These are phyloP conservation scores for Cercospora sojina DNA, from an alignment of 2,329 filamentous ascomycete genomes.

Conservation along the genomic window DNA sequence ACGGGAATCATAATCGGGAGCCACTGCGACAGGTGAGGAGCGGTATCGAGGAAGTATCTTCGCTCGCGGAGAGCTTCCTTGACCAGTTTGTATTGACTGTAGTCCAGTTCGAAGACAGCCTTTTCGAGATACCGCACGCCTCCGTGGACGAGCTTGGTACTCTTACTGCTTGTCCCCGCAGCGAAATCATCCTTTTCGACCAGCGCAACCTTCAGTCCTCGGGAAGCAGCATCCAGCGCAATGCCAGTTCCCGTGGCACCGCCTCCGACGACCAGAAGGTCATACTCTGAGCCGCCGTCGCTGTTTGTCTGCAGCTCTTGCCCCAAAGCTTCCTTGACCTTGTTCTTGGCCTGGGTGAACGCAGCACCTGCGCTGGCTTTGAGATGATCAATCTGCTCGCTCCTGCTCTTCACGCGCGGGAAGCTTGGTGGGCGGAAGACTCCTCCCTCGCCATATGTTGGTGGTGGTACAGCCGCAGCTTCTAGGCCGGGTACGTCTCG, in stretches of 20 bases:
- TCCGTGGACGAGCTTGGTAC: constrained; percentile 82
- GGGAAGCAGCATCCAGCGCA: constrained; percentile 75
- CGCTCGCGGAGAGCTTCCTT: constrained; percentile 79
- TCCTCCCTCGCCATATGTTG: constrained; percentile 67
- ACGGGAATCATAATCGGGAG: constrained; percentile 81
- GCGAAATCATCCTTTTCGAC: constrained; percentile 84
- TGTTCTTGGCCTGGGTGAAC: constrained; percentile 48
- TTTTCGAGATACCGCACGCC: constrained; percentile 84
- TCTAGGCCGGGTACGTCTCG: constrained; percentile 70
- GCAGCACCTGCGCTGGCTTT: constrained; percentile 51
- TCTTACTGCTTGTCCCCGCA: constrained; percentile 79
- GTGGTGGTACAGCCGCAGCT: constrained; percentile 66
- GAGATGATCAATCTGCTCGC: constrained; percentile 64
- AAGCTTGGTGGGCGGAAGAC: constrained; percentile 66
- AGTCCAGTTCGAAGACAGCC: constrained; percentile 81
- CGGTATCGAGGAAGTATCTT: constrained; percentile 79
- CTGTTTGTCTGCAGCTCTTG: constrained; percentile 32
- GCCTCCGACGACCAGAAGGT: constrained; percentile 74
- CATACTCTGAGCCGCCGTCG: constrained; percentile 56
- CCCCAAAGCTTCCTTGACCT: constrained; percentile 40
- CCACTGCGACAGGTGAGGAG: constrained; percentile 76
- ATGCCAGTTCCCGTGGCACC: constrained; percentile 79
- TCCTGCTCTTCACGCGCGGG: constrained; percentile 60
- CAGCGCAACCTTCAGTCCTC: constrained; percentile 74
- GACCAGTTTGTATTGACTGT: constrained; percentile 74